phyloP scores from a whole-genome alignment of 441 rosid genomes.

The Rhodomyrtus psidioides region DNA sequence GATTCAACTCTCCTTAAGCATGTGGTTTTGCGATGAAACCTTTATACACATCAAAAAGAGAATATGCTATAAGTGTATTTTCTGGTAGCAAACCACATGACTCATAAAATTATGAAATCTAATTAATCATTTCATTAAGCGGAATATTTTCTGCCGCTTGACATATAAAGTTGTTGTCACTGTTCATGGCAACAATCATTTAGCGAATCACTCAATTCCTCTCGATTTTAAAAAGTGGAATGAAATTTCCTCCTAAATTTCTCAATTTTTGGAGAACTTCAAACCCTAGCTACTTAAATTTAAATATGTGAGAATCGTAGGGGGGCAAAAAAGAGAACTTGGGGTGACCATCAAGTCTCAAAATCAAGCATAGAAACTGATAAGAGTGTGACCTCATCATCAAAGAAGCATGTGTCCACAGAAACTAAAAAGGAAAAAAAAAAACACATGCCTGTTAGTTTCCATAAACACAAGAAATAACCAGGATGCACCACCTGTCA shows the following conservation, averaged over 20 bases:
- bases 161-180: background rate
- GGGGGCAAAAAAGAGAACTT: background rate
- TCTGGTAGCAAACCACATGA: background rate
- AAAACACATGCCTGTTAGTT: background rate
- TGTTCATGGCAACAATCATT: background rate
- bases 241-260: background rate
- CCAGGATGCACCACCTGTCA: slow-evolving; percentile 32
- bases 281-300: background rate
- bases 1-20: background rate
- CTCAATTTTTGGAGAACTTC: background rate
- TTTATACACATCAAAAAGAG: background rate
- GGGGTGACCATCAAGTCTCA: background rate
- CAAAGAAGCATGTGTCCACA: background rate
- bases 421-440: background rate
- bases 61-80: background rate
- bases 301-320: background rate
- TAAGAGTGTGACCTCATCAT: background rate
- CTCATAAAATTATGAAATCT: background rate
- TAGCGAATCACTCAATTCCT: background rate
- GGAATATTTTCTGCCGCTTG: background rate
- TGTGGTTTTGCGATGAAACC: background rate
- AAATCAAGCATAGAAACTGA: background rate
- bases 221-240: background rate
- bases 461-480: background rate
- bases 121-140: background rate